phyloP scores from a whole-genome alignment of 768 basidiomycete genomes.

The Xerocomellus intermedius region DNA sequence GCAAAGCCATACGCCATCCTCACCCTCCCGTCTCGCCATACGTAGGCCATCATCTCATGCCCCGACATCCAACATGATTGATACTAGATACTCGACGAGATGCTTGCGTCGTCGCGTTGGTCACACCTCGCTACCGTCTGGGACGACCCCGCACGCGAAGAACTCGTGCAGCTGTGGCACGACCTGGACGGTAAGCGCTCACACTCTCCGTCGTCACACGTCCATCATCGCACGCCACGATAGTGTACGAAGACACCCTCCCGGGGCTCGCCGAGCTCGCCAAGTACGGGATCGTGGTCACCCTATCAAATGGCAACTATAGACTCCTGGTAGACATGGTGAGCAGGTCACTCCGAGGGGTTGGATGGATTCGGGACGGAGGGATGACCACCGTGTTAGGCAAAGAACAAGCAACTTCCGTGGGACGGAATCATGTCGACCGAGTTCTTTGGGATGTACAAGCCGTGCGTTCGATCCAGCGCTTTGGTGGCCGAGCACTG shows the following conservation, averaged over 20 bases:
- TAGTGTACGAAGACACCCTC: constrained; percentile 58
- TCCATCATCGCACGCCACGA: constrained; percentile 27
- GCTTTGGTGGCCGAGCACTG: not conserved
- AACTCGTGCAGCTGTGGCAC: constrained; percentile 59
- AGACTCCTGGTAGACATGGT: constrained; percentile 63
- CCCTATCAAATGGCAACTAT: constrained; percentile 65
- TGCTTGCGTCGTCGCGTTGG: constrained; percentile 54
- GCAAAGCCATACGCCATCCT: too few relatives aligned
- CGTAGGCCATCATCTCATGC: not conserved
- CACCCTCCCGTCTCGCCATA: too few relatives aligned
- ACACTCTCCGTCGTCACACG: not conserved
- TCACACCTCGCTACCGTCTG: constrained; percentile 43
- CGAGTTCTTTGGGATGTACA: constrained; percentile 60
- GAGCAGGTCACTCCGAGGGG: not conserved
- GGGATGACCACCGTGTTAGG: constrained; percentile 34
- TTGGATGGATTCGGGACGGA: too few relatives aligned
- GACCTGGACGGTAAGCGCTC: constrained; percentile 44
- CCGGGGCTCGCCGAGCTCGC: constrained; percentile 51
- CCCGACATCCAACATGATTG: too few relatives aligned
- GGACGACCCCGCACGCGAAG: constrained; percentile 41
- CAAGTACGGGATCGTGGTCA: constrained; percentile 47
- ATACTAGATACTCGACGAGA: constrained; percentile 52
- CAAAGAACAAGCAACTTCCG: constrained; percentile 58
- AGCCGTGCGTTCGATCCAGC: constrained; percentile 48
- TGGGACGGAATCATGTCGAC: constrained; percentile 65